Evolutionary conservation across 1,139 yeast species (phyloP).

Genomic region (Yamadazyma blattariae): DNA sequence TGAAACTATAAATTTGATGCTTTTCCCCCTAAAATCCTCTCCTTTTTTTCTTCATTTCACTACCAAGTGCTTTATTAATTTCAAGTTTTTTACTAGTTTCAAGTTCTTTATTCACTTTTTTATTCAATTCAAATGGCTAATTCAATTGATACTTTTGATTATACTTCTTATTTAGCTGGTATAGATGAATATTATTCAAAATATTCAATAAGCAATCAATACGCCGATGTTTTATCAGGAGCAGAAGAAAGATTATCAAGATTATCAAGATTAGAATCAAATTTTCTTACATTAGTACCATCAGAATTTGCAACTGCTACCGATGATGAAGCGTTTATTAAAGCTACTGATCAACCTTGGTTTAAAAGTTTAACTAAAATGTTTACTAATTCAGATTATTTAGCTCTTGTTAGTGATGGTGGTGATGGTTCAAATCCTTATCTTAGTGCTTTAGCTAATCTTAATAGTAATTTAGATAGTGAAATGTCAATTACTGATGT

Average conservation of each 20-base stretch:
- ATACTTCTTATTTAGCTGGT: no score
- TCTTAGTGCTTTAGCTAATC: neutral
- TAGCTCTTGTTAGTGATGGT: constrained; percentile 1
- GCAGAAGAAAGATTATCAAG: neutral
- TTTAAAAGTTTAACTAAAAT: constrained; percentile 1
- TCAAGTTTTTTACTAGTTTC: no score
- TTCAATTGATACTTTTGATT: no score
- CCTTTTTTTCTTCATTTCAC: no score
- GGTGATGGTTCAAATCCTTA: neutral
- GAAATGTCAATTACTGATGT: neutral
- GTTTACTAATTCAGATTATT: constrained; percentile 4
- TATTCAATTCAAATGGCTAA: no score
- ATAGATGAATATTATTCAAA: no score
- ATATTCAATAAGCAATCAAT: no score
- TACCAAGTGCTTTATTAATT: no score
- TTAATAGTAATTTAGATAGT: neutral
- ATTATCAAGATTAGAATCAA: neutral
- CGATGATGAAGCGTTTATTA: neutral
- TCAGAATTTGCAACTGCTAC: neutral
- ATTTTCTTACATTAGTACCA: constrained; percentile 4
- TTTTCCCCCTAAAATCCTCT: no score
- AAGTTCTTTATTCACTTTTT: no score
- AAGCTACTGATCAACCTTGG: constrained; percentile 2
- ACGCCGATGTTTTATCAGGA: neutral
- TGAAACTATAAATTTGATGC: no score